Base-by-base conservation (phyloP, 2,329 filamentous ascomycete species). In the Graphilbum fragrans region DNA sequence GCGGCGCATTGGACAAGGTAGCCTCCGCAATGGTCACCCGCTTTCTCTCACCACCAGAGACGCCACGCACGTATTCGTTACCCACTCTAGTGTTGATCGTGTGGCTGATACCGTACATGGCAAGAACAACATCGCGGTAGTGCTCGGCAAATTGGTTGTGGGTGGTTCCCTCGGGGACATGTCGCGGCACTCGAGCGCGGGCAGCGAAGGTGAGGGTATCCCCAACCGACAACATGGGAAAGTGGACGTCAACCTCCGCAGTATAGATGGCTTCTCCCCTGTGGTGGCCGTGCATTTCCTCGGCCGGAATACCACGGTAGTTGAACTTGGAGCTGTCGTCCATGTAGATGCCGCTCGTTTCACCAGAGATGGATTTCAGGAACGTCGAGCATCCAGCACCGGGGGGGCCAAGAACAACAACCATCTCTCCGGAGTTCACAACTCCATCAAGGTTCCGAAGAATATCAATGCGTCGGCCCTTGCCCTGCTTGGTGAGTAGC, bases 191-290 rank as follows among this genome's bases (percentile, higher is more conserved):
- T 43, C 81, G 70, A 9, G 83, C 81, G n/a, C 74, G 68, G 4
- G 84, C 82, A 17, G 84, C 84, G 47, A 88, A 88, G 43, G 76
- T 80, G 35, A 90, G 68, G 1, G 85, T 92, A 50, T 90, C 80
- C 40, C 82, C 82, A 36, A 88, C 83, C 2, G 74, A 78, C 51
- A 90, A 61, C 61, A 78, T 74, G 12, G 83, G 81, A 54, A 88
- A 88, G 59, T 88, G 82, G 3, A 83, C 79, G 55, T 92, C 86
- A 27, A 85, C 80, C 58, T 90, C 85, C 44, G 83, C 83, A 0
- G 82, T 88, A 61, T 90, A 92, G 56, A 92, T 88, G 46, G 82
- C 82, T 60, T 92, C 85, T 49, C 86, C 85, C 21, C 82, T 77
- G 62, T 90, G 87, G 46, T 74, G 67, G 16, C 72, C 74, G 60